Conservation (phyloP, 1,284 basidiomycete species). For the Microbotryum violaceum region DNA sequence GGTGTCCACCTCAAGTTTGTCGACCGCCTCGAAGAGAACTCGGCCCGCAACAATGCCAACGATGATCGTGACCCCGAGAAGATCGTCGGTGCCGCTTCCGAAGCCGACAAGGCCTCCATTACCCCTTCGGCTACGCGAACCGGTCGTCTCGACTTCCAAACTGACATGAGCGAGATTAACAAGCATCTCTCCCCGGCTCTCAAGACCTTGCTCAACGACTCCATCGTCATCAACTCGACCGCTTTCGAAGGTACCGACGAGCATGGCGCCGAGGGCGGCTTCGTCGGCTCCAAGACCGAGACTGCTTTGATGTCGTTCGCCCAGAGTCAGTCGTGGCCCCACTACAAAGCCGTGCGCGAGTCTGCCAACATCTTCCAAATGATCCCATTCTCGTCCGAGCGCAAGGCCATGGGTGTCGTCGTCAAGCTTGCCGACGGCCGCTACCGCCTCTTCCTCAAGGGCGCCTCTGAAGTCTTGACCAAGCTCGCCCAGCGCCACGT, state of each 20-base stretch:
- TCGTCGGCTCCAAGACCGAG: constrained; percentile 95
- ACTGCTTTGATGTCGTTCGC: constrained; percentile 84
- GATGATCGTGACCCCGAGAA: constrained; percentile 47
- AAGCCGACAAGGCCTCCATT: constrained; percentile 3
- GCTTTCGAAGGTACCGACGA: constrained; percentile 80
- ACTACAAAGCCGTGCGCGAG: constrained; percentile 65
- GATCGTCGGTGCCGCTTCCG: constrained; percentile 26
- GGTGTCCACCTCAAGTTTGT: constrained; percentile 93
- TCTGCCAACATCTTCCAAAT: constrained; percentile 67
- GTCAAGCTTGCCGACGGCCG: constrained; percentile 54
- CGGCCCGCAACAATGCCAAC: constrained; percentile 63
- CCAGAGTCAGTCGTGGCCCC: constrained; percentile 73
- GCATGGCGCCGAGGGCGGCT: constrained; percentile 57
- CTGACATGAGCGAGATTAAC: constrained; percentile 69
- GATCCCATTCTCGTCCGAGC: constrained; percentile 89
- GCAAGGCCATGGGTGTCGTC: constrained; percentile 94
- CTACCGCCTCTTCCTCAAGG: constrained; percentile 80
- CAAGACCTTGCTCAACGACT: constrained; percentile 66
- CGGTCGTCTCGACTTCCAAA: constrained; percentile 61
- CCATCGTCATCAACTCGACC: constrained; percentile 88
- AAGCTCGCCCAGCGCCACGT: constrained; percentile 66
- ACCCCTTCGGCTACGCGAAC: constrained; percentile 4
- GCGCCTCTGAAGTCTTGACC: constrained; percentile 85
- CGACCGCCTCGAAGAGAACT: constrained; percentile 64
- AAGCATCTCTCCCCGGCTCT: constrained; percentile 57